Base-by-base conservation (phyloP, 441 rosid genomes). In the Pelargonium myrrhifolium region DNA sequence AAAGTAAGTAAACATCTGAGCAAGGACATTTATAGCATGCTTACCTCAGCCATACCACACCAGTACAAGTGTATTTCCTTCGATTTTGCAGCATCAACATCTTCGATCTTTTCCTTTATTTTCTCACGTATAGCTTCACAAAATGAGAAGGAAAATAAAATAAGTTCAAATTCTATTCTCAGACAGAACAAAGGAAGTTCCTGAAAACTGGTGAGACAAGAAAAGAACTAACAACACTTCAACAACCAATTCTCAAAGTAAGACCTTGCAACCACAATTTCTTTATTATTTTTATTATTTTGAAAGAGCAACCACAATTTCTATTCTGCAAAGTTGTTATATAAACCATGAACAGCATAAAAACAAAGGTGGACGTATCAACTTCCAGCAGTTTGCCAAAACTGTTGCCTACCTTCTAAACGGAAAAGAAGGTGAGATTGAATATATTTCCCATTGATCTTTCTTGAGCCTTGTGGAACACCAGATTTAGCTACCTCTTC, bases 1-100 rank as follows among this genome's bases (percentile, higher is more conserved):
- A 24, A 24, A 24, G 28, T 24, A 24, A 24, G 28, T 24, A 24
- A 24, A 24, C 11, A 42, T 47, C 40, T 9, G 12, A 24, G 63
- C 39, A 17, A 42, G 49, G 60, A 17, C 4, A 12, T 49, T 67
- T 75, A 58, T 77, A 65, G 67, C 53, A 43, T 59, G 51, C 69
- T 63, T 84, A 92, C 96, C 92, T 93, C 91, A 47, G 93, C 96
- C 96, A 90, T 87, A 60, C 92, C 96, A 62, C 73, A 72, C 96
- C 95, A 89, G 73, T 81, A 84, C 66, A 92, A 74, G 9, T 81
- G 75, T 68, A 89, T 83, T 73, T 89, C 88, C 67, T 82, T 92
- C 42, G 92, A 81, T 65, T 75, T 83, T 63, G 78, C 89, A 75
- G 82, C 86, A 63, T 77, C 88, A 9, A 87, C 92, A 70, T 79